phyloP scores from a whole-genome alignment of 2,329 filamentous ascomycete genomes.

The Phialocephala subalpina region DNA sequence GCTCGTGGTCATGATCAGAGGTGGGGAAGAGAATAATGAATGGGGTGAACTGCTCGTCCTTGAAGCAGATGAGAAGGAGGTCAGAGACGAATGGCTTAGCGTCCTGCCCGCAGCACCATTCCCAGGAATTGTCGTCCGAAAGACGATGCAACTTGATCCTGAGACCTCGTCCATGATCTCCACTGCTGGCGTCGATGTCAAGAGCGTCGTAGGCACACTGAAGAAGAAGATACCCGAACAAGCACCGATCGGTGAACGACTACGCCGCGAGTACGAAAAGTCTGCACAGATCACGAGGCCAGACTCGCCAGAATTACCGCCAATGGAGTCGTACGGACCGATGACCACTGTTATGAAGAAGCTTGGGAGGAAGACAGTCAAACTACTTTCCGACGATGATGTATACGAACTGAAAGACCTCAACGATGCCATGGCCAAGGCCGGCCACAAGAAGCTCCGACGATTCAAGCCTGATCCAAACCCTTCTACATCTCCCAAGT shows the following conservation, averaged over 20 bases:
- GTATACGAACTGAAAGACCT: constrained; percentile 30
- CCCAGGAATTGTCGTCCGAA: neutral
- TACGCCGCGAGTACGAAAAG: constrained; percentile 30
- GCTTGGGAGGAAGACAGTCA: constrained; percentile 16
- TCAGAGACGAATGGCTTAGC: constrained; percentile 82
- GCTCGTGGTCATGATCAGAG: constrained; percentile 87
- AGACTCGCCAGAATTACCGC: neutral
- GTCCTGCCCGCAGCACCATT: constrained; percentile 74
- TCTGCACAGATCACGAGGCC: neutral
- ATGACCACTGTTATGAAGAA: constrained; percentile 8
- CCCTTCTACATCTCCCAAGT: neutral
- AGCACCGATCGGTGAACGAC: constrained; percentile 43
- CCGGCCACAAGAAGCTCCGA: constrained; percentile 18
- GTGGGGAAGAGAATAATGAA: constrained; percentile 66
- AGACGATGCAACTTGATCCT: constrained; percentile 38
- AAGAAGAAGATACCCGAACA: constrained; percentile 24
- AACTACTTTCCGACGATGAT: constrained; percentile 19
- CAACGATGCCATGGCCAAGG: constrained; percentile 35
- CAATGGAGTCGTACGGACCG: constrained; percentile 2
- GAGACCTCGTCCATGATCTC: constrained; percentile 27
- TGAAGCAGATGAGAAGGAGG: constrained; percentile 65
- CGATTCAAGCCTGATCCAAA: constrained; percentile 1
- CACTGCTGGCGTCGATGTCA: constrained; percentile 25
- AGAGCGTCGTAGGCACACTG: constrained; percentile 24
- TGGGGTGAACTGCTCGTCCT: constrained; percentile 91